Conservation (phyloP, 1,284 basidiomycete genomes). For the Tremellales sp. region DNA sequence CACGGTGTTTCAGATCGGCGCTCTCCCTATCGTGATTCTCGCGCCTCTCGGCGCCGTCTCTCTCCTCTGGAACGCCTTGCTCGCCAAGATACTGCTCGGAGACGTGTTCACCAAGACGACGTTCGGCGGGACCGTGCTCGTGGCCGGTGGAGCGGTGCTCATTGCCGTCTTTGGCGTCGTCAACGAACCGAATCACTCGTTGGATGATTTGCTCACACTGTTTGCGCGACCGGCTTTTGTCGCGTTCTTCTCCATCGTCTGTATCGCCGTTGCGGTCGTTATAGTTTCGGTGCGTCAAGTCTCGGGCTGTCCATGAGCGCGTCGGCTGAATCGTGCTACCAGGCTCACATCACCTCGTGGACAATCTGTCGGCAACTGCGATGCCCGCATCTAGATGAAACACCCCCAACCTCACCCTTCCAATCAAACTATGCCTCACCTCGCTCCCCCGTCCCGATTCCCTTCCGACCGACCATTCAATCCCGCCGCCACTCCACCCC, state of each 20-base stretch:
- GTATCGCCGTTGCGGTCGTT: conserved; percentile 60
- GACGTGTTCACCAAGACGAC: conserved; percentile 83
- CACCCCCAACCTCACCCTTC: conserved; percentile 18
- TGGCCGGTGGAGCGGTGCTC: conserved; percentile 81
- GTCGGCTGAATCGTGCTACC: not conserved
- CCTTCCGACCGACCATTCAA: conserved; percentile 26
- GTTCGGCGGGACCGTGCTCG: conserved; percentile 78
- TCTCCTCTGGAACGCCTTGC: conserved; percentile 91
- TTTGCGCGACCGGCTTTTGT: conserved; percentile 77
- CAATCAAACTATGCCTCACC: conserved; percentile 39
- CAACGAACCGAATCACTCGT: conserved; percentile 80
- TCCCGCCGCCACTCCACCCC: conserved; percentile 9
- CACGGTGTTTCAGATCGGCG: conserved; percentile 92
- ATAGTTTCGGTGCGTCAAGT: conserved; percentile 65
- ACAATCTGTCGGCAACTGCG: conserved; percentile 13
- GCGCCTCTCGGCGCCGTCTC: conserved; percentile 88
- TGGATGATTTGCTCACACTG: conserved; percentile 78
- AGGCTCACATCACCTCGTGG: conserved; percentile 25
- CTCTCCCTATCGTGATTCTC: conserved; percentile 86
- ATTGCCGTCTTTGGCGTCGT: conserved; percentile 92
- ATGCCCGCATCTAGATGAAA: conserved; percentile 10
- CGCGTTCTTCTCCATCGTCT: conserved; percentile 71
- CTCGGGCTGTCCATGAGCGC: not conserved
- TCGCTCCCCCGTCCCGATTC: conserved; percentile 27
- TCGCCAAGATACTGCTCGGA: conserved; percentile 78